Evolutionary conservation across 768 basidiomycete species (phyloP), one percentile per base, ranked within the genome.

Genomic region (Floccularia luteovirens): DNA sequence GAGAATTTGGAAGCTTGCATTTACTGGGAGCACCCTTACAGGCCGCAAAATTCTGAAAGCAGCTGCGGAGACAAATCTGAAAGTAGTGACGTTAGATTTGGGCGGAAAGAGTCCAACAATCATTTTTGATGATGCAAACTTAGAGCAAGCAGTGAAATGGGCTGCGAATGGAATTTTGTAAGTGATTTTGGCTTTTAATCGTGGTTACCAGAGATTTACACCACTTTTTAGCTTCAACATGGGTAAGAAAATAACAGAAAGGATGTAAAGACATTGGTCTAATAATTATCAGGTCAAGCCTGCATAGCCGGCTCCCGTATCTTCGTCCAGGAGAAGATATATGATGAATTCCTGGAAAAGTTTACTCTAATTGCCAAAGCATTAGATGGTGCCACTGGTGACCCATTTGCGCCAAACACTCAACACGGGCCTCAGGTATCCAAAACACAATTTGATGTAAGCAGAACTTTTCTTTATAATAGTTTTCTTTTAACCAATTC

Each of bases 241-340:
- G 43, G 39, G 39, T 41, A 20, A 21, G 21, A 5, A 5, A n/a
- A n/a, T n/a, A n/a, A n/a, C n/a, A n/a, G n/a, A n/a, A n/a, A n/a
- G n/a, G n/a, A n/a, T n/a, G n/a, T n/a, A n/a, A n/a, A n/a, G n/a
- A n/a, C n/a, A n/a, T n/a, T n/a, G n/a, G n/a, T n/a, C n/a, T n/a
- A n/a, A n/a, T n/a, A n/a, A n/a, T n/a, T n/a, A n/a, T 8, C n/a
- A 41, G 88, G 90, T 20, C 90, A 92, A 61, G 63, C 72, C 13
- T 92, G 90, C 62, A 75, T 77, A 47, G 89, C 89, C 4, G 85
- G 89, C 11, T 83, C 88, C 11, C 76, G 91, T 36, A 81, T 92
- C 46, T 91, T 76, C 53, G 85, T 93, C 8, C 89, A 91, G 48
- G 77, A 76, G 38, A 62, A 66, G 4, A 77, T 91, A 48, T 91